phyloP scores from a whole-genome alignment of 805 yeast genomes.

The Zygosaccharomyces siamensis region DNA sequence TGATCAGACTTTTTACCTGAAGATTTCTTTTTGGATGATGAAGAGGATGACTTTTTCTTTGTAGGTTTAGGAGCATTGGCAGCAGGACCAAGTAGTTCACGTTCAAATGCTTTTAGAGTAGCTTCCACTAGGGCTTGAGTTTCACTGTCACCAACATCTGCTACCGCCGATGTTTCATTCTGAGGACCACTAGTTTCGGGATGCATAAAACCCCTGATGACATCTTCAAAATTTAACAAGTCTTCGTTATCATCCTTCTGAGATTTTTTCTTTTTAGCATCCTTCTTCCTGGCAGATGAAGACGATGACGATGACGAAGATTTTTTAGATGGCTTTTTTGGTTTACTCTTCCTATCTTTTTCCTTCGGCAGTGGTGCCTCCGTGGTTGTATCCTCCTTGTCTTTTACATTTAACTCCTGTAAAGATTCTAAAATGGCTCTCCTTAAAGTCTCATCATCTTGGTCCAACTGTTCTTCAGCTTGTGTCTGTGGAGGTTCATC shows the following conservation, averaged over 20 bases:
- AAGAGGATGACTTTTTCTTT: conserved; percentile 8
- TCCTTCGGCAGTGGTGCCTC: conserved; percentile 1
- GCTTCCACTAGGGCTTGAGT: conserved; percentile 35
- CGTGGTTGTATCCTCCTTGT: conserved; percentile 7
- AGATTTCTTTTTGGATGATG: conserved; percentile 7
- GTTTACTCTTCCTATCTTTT: conserved; percentile 10
- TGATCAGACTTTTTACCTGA: conserved; percentile 3
- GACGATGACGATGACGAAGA: conserved; percentile 18
- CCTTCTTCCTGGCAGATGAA: conserved; percentile 16
- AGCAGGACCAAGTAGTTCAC: conserved; percentile 23
- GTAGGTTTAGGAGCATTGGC: conserved; percentile 4
- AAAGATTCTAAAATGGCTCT: conserved; percentile 32
- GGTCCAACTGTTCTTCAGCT: conserved; percentile 24
- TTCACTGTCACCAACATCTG: conserved; percentile 26
- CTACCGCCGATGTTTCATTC: conserved; percentile 2
- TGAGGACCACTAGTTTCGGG: conserved; percentile 15
- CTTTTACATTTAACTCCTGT: conserved; percentile 20
- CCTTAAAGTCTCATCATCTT: conserved; percentile 34
- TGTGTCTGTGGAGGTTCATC: conserved; percentile 8
- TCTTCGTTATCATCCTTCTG: conserved; percentile 16
- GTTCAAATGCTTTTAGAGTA: conserved; percentile 34
- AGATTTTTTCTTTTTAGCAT: conserved; percentile 13
- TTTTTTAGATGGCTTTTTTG: conserved; percentile 18
- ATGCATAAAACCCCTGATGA: conserved; percentile 30
- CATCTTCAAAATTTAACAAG: conserved; percentile 30